These are phyloP conservation scores for Tardiomyces digboiensis DNA, from an alignment of 1,139 yeast genomes.

Conservation along the genomic window DNA sequence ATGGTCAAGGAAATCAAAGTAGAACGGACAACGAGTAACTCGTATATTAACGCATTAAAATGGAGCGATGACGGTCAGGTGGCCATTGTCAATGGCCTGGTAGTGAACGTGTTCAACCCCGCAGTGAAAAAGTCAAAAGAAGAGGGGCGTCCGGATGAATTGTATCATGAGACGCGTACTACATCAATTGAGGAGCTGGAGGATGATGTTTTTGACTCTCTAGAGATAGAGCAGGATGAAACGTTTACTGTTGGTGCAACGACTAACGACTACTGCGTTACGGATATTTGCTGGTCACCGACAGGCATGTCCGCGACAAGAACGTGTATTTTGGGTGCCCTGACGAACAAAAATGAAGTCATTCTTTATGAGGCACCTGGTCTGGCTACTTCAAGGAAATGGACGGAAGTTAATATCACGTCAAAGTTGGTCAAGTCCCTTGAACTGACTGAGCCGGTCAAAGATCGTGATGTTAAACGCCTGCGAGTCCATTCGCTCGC, in stretches of 20 bases:
- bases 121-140: background rate
- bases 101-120: background rate
- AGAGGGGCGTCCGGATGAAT: background rate
- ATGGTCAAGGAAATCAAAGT: constrained; percentile 1
- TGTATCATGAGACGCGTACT: constrained; percentile 1
- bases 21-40: background rate
- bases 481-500: background rate
- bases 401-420: background rate
- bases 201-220: constrained; percentile 3
- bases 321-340: background rate
- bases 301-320: constrained; percentile 3
- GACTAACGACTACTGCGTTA: constrained; percentile 4
- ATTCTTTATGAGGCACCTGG: background rate
- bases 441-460: background rate
- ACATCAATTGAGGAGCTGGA: constrained; percentile 4
- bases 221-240: constrained; percentile 5
- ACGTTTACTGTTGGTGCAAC: constrained; percentile 2
- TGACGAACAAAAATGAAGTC: background rate
- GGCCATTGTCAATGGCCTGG: background rate
- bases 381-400: background rate
- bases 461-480: background rate
- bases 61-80: background rate
- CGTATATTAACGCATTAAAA: background rate
- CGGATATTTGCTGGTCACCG: constrained; percentile 6
- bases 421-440: background rate